A percentile compares a stretch with the other conserved stretches of the same genome.
These are phyloP conservation scores for Tilletia horrida DNA, from an alignment of 1,284 basidiomycete species.

Conservation along the genomic window DNA sequence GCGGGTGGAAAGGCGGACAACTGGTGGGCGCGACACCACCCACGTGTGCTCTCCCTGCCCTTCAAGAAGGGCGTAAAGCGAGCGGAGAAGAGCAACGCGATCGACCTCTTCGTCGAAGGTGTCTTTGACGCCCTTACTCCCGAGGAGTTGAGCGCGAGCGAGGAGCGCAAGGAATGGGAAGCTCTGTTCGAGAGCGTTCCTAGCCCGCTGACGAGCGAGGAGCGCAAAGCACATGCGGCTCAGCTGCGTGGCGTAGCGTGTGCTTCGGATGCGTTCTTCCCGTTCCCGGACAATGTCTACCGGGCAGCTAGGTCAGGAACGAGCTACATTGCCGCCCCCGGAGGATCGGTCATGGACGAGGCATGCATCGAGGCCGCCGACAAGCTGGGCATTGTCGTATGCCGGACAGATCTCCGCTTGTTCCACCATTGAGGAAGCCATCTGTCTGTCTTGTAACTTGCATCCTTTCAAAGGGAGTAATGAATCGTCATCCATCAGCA, in stretches of 20 bases:
- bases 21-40: slow-evolving; percentile 98
- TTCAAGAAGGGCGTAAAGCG: slow-evolving; percentile 98
- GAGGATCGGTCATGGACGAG: slow-evolving; percentile 93
- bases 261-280: slow-evolving; percentile 98
- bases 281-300: slow-evolving; percentile 97
- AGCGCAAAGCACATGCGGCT: slow-evolving; percentile 60
- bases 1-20: slow-evolving; percentile 97
- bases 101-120: slow-evolving; percentile 91
- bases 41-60: slow-evolving; percentile 80
- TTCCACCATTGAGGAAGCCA: slow-evolving; percentile 48
- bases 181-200: slow-evolving; percentile 76
- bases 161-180: slow-evolving; percentile 88
- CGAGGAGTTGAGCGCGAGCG: slow-evolving; percentile 26
- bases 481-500: too few relatives aligned
- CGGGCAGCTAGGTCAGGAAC: slow-evolving; percentile 86
- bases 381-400: slow-evolving; percentile 51
- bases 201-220: slow-evolving; percentile 66
- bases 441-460: not conserved
- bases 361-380: slow-evolving; percentile 51
- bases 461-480: too few relatives aligned
- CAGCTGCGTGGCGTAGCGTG: slow-evolving; percentile 71
- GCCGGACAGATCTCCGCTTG: slow-evolving; percentile 49
- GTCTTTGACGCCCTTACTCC: slow-evolving; percentile 70
- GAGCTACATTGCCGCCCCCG: slow-evolving; percentile 86
- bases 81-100: slow-evolving; percentile 95